Evolutionary conservation across 495 filamentous ascomycete species (phyloP), one percentile per base, ranked within the genome.

Genomic region (Terfezia claveryi): DNA sequence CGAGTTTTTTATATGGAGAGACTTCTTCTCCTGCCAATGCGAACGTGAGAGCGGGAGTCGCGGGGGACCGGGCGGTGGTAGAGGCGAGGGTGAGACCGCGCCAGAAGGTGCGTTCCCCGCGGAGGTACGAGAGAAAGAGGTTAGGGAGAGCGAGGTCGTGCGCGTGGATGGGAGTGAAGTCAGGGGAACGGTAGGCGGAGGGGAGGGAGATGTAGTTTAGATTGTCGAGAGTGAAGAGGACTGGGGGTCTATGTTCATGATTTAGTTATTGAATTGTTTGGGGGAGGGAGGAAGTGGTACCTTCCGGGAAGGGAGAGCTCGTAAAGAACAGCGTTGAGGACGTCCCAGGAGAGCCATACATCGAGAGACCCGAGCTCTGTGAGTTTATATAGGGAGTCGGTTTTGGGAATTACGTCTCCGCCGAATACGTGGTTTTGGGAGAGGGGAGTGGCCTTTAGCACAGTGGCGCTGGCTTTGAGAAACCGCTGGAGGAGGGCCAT

Each of bases 71-170:
- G 57, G 76, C 79, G 41, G 70, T 71, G 32, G 74, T 79, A 36
- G 80, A 84, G 38, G 87, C 77, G 56, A 81, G 86, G 8, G 93
- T 68, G 11, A 96, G 69, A 23, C 91, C 89, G 62, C 86, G 85
- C 17, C 79, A 72, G 50, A 96, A 74, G 27, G 62, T 49, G 2
- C 57, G 62, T 52, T 63, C 61, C 37, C 84, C 84, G 55, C 72
- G 70, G 10, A 98, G 72, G 55, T 79, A 72, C 11, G 80, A 76
- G 23, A 82, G 63, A 70, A 92, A 95, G 54, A 81, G 74, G n/a
- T 75, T 72, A 23, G 91, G 73, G 41, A 94, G 72, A 8, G 76
- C 73, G 36, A 98, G 74, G 62, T 94, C 81, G 69, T 93, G 85
- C 16, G 91, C 75, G 72, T 98, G 91, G 62, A 98, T 83, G 17